phyloP scores from a whole-genome alignment of 2,329 filamentous ascomycete genomes.

The Acephala macrosclerotiorum region DNA sequence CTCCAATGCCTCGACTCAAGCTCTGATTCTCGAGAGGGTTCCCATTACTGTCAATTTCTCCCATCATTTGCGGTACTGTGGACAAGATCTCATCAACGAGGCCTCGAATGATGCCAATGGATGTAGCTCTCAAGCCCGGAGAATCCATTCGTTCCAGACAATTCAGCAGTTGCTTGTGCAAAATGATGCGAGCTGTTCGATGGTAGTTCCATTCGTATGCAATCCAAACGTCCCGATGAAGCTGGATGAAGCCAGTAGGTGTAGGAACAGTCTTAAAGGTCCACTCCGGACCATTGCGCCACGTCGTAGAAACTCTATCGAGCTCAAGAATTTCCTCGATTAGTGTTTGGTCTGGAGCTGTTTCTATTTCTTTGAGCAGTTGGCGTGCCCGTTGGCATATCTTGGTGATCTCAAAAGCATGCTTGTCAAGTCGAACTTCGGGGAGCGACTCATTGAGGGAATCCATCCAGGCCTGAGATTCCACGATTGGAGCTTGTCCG shows the following conservation, averaged over 20 bases:
- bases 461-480: conserved; percentile 44
- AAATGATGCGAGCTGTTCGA: conserved; percentile 47
- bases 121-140: background rate
- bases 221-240: conserved; percentile 50
- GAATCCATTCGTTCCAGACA: conserved; percentile 34
- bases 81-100: conserved; percentile 47
- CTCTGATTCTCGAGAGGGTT: conserved; percentile 30
- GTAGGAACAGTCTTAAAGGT: conserved; percentile 39
- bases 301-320: conserved; percentile 42
- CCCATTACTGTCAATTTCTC: conserved; percentile 43
- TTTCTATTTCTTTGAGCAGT: conserved; percentile 34
- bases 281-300: conserved; percentile 47
- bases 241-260: conserved; percentile 41
- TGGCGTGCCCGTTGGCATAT: conserved; percentile 44
- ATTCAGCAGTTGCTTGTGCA: conserved; percentile 46
- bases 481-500: conserved; percentile 40
- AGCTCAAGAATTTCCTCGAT: conserved; percentile 44
- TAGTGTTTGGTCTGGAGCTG: conserved; percentile 27
- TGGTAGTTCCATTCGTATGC: conserved; percentile 53
- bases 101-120: conserved; percentile 35
- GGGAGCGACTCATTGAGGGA: conserved; percentile 41
- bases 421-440: conserved; percentile 43
- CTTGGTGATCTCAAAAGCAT: conserved; percentile 39
- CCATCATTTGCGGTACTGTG: conserved; percentile 48
- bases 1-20: conserved; percentile 45